phyloP scores from a whole-genome alignment of 495 filamentous ascomycete species.

The Jackrogersella multiformis region DNA sequence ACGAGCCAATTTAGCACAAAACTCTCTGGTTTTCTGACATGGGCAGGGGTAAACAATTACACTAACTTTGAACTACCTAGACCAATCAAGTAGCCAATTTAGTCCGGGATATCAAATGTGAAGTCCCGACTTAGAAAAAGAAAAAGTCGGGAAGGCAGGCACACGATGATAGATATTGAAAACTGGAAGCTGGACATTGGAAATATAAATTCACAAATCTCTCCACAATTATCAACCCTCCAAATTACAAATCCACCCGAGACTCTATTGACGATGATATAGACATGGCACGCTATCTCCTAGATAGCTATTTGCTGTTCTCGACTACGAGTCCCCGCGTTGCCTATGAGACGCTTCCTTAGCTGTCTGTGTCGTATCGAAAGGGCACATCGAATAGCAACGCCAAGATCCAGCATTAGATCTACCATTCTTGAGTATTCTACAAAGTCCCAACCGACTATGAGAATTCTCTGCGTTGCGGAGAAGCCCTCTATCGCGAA shows the following conservation, averaged over 20 bases:
- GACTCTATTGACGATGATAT: not conserved
- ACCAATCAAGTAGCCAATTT: conserved; percentile 20
- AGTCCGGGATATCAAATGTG: conserved; percentile 4
- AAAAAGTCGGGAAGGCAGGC: conserved; percentile 29
- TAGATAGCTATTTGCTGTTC: conserved; percentile 1
- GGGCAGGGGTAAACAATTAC: not conserved
- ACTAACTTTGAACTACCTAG: not conserved
- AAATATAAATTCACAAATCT: conserved; percentile 1
- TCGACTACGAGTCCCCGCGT: conserved; percentile 4
- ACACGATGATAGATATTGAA: conserved; percentile 15
- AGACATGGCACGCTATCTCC: conserved; percentile 16
- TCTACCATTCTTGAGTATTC: not conserved
- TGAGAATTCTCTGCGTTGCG: conserved; percentile 85
- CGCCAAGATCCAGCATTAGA: not conserved
- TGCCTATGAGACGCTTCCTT: conserved; percentile 20
- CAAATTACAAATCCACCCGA: not conserved
- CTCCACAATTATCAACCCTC: not conserved
- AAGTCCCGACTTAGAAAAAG: conserved; percentile 13
- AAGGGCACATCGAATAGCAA: conserved; percentile 16
- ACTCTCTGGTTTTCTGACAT: not conserved
- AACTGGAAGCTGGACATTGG: not conserved
- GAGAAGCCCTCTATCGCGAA: conserved; percentile 98
- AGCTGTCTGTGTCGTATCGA: conserved; percentile 18
- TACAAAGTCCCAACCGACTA: conserved; percentile 47
- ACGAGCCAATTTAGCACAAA: not conserved